Percentiles rank a stretch among this genome's conserved stretches.
These are phyloP conservation scores for Inga oerstediana DNA, from an alignment of 306 rosid genomes.

Conservation along the genomic window DNA sequence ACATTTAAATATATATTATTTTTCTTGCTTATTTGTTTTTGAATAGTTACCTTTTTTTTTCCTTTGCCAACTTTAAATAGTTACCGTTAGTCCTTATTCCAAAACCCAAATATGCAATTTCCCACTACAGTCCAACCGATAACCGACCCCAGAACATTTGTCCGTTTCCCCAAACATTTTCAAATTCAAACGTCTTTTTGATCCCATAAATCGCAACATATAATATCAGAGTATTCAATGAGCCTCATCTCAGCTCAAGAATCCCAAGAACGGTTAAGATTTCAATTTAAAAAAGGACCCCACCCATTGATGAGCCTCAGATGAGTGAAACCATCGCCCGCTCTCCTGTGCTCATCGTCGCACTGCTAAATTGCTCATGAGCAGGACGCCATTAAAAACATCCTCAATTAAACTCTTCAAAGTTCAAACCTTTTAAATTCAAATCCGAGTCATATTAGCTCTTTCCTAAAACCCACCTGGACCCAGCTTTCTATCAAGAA, in stretches of 20 bases:
- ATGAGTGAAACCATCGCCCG: neutral
- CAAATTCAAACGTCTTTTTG: slow-evolving; percentile 9
- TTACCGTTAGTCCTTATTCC: too few species aligned
- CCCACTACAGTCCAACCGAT: neutral
- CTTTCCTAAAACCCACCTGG: neutral
- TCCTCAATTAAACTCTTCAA: neutral
- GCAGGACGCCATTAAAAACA: neutral
- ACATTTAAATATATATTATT: too few species aligned
- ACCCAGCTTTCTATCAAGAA: neutral
- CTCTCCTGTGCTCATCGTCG: neutral
- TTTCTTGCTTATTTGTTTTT: too few species aligned
- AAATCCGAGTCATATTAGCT: neutral
- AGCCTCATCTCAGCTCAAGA: neutral
- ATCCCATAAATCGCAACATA: neutral
- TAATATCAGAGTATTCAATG: neutral
- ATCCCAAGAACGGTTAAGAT: neutral
- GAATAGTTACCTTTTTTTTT: too few species aligned
- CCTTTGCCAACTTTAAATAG: too few species aligned
- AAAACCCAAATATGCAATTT: neutral
- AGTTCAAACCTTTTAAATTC: neutral
- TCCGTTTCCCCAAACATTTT: neutral
- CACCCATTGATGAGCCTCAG: neutral
- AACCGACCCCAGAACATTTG: slow-evolving; percentile 1
- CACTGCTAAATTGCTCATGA: neutral
- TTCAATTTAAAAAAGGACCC: neutral